Evolutionary conservation across 805 yeast genomes (phyloP).

Genomic region (Lachancea mirantina): DNA sequence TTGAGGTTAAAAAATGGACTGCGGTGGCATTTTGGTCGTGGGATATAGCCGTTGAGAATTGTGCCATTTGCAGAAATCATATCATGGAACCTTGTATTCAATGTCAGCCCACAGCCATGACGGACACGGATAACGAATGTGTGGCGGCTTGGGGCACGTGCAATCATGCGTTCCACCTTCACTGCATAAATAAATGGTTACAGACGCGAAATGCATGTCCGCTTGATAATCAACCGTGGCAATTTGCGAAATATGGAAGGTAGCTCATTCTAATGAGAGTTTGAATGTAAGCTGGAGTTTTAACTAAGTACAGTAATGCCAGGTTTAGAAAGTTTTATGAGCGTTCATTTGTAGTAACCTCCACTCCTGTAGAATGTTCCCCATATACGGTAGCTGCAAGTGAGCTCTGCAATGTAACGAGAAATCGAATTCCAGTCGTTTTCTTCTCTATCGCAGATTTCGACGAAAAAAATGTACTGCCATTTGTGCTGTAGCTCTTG

Average conservation of each 20-base stretch:
- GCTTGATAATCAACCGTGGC: slow-evolving; percentile 89
- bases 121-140: slow-evolving; percentile 62
- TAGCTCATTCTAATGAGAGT: slow-evolving; percentile 19
- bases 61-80: slow-evolving; percentile 97
- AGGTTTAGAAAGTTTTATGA: slow-evolving; percentile 3
- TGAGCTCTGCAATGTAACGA: slow-evolving; percentile 36
- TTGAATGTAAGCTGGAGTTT: neutral
- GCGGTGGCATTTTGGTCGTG: slow-evolving; percentile 99
- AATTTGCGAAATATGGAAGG: slow-evolving; percentile 63
- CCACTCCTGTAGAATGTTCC: slow-evolving; percentile 50
- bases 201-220: slow-evolving; percentile 96
- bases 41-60: slow-evolving; percentile 92
- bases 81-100: slow-evolving; percentile 98
- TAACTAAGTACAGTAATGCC: neutral
- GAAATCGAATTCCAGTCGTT: slow-evolving; percentile 31
- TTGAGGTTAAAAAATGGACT: slow-evolving; percentile 96
- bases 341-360: slow-evolving; percentile 28
- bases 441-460: slow-evolving; percentile 35
- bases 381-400: slow-evolving; percentile 47
- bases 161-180: slow-evolving; percentile 97
- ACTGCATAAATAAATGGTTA: slow-evolving; percentile 93
- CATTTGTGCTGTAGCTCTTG: slow-evolving; percentile 36
- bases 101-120: slow-evolving; percentile 77
- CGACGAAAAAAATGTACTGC: slow-evolving; percentile 80
- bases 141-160: slow-evolving; percentile 96